These are phyloP conservation scores for Bryoerythrophyllum caledonicum DNA, from an alignment of 225 moss, liverwort and hornwort genomes.

Conservation along the genomic window DNA sequence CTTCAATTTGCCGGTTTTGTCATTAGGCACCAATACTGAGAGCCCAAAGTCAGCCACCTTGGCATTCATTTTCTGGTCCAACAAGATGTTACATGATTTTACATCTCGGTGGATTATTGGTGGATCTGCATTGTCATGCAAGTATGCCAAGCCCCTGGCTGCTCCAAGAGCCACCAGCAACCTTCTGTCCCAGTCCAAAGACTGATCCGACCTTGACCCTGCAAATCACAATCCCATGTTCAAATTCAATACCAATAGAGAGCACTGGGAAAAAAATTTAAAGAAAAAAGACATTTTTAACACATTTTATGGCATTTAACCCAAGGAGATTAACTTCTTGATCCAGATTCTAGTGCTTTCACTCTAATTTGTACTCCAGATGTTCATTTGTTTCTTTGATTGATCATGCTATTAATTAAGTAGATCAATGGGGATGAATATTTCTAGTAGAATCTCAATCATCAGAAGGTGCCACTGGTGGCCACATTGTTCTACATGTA, in stretches of 20 bases:
- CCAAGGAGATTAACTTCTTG: no score
- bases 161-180: slow-evolving; percentile 36
- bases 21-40: slow-evolving; percentile 8
- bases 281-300: neutral
- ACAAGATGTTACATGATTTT: slow-evolving; percentile 44
- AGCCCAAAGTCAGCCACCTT: slow-evolving; percentile 57
- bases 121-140: slow-evolving; percentile 47
- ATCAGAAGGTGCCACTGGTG: no score
- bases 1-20: slow-evolving; percentile 10
- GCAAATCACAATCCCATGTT: neutral
- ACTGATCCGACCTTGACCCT: slow-evolving; percentile 26
- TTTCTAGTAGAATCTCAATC: no score
- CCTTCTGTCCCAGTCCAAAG: slow-evolving; percentile 42
- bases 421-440: no score
- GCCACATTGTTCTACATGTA: no score
- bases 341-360: no score
- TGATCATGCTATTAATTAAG: no score
- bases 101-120: slow-evolving; percentile 50
- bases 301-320: no score
- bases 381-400: no score
- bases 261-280: no score
- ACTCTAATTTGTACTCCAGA: no score
- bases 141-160: slow-evolving; percentile 48
- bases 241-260: no score
- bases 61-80: slow-evolving; percentile 34